Evolutionary conservation across 1,284 basidiomycete genomes (phyloP), one percentile per base, ranked within the genome.

Genomic region (Amylostereum areolatum): DNA sequence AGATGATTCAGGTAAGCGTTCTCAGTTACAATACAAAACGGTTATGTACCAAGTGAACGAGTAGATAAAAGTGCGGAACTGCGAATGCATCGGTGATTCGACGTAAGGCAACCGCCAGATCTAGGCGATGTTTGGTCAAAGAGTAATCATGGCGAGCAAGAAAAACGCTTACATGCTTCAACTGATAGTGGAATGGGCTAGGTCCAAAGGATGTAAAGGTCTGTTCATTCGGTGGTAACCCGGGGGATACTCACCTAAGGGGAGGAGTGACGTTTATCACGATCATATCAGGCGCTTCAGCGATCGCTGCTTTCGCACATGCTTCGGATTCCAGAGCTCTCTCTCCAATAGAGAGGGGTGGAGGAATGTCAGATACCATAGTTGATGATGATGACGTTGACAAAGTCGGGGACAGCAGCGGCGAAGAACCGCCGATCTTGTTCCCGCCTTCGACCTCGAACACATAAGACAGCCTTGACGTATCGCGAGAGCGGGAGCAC

Each of bases 11-110:
- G 18, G 12, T 25, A 43, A 8, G 41, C 27, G 39, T 25, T 12
- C 11, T 41, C 8, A 41, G 39, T 10, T 24, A 41, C 8, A 37
- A n/a, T 5, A 18, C 5, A 43, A 12, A 28, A 46, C 29, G 36
- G 27, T 40, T 18, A 39, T 50, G 35, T 53, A 72, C 75, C 88
- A 43, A 8, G 86, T 89, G 55, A 81, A 81, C 9, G 70, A 76
- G 65, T 89, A 89, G 57, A 89, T 84, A 62, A 85, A 88, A 1
- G 84, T 81, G 49, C 88, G 73, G 64, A 92, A 92, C 58, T 87
- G 80, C 60, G 83, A 80, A 68, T 89, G 86, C 28, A 86, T 75
- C 37, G 81, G 77, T 47, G 82, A 77, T 60, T 88, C 83, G 45
- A 87, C 78, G 60, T 89, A 92, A 0, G 89, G 89, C n/a, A 92